Evolutionary conservation across 805 yeast genomes (phyloP).

Genomic region (Zygoascus bituminiphila): DNA sequence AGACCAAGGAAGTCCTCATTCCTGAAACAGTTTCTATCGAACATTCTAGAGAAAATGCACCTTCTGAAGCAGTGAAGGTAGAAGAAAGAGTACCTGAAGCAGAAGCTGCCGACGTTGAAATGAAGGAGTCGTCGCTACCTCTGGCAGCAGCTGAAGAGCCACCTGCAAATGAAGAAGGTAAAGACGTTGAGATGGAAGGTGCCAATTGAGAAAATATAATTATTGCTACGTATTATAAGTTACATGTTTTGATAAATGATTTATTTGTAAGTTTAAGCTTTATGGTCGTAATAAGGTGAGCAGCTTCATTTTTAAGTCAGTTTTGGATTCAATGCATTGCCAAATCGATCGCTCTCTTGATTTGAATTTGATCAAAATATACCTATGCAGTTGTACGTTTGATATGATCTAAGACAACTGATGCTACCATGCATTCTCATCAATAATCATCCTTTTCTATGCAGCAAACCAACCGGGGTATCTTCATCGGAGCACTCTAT

Average conservation of each 20-base stretch:
- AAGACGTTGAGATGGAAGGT: not conserved
- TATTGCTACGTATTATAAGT: not conserved
- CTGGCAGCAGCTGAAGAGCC: not conserved
- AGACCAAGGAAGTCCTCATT: too few relatives aligned
- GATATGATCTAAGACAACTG: too few relatives aligned
- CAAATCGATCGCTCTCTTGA: too few relatives aligned
- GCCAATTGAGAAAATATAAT: not conserved
- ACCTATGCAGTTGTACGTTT: too few relatives aligned
- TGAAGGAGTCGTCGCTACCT: not conserved
- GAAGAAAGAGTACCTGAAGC: constrained; percentile 4
- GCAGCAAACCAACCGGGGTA: not conserved
- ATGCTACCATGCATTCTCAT: not conserved
- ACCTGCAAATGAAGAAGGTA: not conserved
- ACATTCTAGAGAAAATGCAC: too few relatives aligned
- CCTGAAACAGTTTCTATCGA: too few relatives aligned
- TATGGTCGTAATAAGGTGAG: too few relatives aligned
- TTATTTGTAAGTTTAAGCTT: too few relatives aligned
- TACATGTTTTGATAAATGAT: not conserved
- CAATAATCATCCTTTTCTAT: not conserved
- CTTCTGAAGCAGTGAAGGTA: constrained; percentile 6
- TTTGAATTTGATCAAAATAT: too few relatives aligned
- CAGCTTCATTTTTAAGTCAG: too few relatives aligned
- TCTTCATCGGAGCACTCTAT: not conserved
- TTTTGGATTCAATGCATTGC: too few relatives aligned
- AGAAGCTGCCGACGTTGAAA: not conserved